Percentiles rank a stretch among this genome's conserved stretches.
Evolutionary conservation across 148 eudicot species (phyloP).

Genomic region (Drosera capensis): DNA sequence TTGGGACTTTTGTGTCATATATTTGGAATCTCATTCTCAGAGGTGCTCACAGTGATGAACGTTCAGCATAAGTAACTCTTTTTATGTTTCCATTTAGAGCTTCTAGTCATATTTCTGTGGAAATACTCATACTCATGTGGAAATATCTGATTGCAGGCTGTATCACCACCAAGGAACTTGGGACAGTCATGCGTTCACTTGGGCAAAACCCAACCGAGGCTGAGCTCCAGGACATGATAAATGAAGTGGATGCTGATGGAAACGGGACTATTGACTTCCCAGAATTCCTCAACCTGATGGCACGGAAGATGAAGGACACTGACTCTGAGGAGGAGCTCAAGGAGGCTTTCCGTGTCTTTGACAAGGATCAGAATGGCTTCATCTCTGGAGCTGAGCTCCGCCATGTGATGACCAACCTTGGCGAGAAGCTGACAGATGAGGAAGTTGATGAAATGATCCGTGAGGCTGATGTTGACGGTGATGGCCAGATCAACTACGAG

Average conservation of each 20-base stretch:
- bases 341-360: constrained; percentile 4
- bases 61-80: background rate
- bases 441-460: background rate
- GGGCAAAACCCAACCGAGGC: constrained; percentile 3
- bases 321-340: constrained; percentile 8
- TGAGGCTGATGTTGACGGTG: constrained; percentile 4
- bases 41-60: background rate
- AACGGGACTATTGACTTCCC: constrained; percentile 5
- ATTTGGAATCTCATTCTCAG: no score
- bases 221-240: constrained; percentile 1
- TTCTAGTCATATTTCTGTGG: no score
- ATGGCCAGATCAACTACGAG: constrained; percentile 8
- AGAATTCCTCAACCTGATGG: constrained; percentile 8
- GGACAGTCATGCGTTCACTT: constrained; percentile 4
- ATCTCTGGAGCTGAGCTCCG: constrained; percentile 3
- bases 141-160: background rate
- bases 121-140: background rate
- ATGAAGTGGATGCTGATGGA: constrained; percentile 5
- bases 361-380: constrained; percentile 5
- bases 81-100: background rate
- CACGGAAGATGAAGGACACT: constrained; percentile 5
- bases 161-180: constrained; percentile 6
- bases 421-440: constrained; percentile 2
- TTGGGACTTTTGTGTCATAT: no score
- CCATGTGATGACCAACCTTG: constrained; percentile 2